phyloP scores from a whole-genome alignment of 2,329 filamentous ascomycete genomes.

The Penicillium frequentans region DNA sequence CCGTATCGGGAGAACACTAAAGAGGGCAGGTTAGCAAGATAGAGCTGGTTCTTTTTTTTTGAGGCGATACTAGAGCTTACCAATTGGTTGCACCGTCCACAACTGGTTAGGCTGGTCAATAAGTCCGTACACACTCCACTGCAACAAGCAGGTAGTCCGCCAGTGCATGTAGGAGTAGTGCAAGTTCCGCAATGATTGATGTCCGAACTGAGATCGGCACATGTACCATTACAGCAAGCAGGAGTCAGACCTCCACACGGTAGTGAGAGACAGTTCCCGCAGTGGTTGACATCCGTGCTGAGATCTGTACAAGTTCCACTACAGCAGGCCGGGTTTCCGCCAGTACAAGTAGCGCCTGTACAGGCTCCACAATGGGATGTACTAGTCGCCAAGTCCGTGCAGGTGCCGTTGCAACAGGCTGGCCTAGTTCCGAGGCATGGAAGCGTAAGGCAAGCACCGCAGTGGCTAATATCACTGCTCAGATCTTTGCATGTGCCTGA shows the following conservation, averaged over 20 bases:
- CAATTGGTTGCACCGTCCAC: conserved; percentile 8
- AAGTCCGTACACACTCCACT: conserved; percentile 7
- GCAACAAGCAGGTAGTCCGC: conserved; percentile 10
- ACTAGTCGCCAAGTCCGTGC: conserved; percentile 2
- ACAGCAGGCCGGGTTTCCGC: not conserved
- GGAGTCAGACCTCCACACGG: conserved; percentile 9
- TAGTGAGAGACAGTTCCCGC: conserved; percentile 8
- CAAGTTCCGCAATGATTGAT: conserved; percentile 14
- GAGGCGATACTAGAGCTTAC: not conserved
- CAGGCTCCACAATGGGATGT: conserved; percentile 2
- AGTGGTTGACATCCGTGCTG: conserved; percentile 9
- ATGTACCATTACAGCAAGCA: conserved; percentile 13
- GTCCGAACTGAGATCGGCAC: conserved; percentile 10
- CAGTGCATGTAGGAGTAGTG: conserved; percentile 4
- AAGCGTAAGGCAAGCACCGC: conserved; percentile 5
- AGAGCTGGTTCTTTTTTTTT: too few species aligned
- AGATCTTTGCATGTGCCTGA: conserved; percentile 10
- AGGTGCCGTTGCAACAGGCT: conserved; percentile 7
- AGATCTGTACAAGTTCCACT: conserved; percentile 13
- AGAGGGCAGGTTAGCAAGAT: not conserved
- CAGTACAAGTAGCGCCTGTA: not conserved
- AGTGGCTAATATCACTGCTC: conserved; percentile 2
- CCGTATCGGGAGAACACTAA: conserved; percentile 12
- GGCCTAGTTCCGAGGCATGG: conserved; percentile 8
- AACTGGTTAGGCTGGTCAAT: conserved; percentile 1